phyloP scores from a whole-genome alignment of 306 rosid species.

The Acacia confusa region DNA sequence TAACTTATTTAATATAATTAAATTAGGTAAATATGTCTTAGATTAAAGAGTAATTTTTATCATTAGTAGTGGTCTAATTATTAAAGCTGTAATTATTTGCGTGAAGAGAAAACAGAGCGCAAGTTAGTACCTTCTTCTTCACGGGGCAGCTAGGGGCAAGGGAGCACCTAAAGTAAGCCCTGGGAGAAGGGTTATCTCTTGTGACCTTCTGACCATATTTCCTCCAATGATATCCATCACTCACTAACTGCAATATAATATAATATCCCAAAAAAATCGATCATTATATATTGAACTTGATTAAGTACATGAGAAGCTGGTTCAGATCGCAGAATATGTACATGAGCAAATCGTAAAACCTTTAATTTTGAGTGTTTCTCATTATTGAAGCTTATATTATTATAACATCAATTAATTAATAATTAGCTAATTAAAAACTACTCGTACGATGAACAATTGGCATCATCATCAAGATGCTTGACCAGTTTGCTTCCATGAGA shows the following conservation, averaged over 20 bases:
- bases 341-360: background rate
- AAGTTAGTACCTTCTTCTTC: background rate
- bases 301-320: background rate
- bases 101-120: no score
- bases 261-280: background rate
- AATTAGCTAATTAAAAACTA: background rate
- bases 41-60: no score
- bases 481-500: background rate
- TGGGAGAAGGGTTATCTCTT: slow-evolving; percentile 19
- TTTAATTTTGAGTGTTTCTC: background rate
- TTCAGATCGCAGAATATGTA: background rate
- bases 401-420: background rate
- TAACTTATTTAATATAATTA: no score
- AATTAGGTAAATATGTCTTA: no score
- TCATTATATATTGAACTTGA: background rate
- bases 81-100: no score
- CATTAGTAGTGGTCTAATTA: no score
- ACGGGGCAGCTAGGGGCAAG: background rate
- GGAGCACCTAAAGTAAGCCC: background rate
- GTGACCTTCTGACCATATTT: slow-evolving; percentile 97
- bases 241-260: slow-evolving; percentile 51
- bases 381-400: background rate
- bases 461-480: background rate
- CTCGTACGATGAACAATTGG: background rate
- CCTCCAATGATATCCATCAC: slow-evolving; percentile 95